A percentile compares a stretch with the other conserved stretches of the same genome.
Evolutionary conservation across 345 rosid species (phyloP).

Genomic region (Moricandia arvensis): DNA sequence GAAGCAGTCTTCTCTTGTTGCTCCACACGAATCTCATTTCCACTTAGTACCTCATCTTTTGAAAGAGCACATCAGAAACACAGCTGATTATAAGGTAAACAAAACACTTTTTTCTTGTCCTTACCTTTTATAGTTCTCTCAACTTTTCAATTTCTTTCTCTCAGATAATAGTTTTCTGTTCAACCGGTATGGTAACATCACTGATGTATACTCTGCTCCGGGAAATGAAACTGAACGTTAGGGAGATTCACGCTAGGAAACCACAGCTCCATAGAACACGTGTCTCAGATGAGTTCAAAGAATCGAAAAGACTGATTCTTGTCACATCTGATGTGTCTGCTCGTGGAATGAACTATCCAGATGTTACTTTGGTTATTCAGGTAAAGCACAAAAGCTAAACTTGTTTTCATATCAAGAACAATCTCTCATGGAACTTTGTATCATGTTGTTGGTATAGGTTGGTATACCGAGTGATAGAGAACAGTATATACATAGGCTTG

Average conservation of each 20-base stretch:
- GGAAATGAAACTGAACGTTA: conserved; percentile 78
- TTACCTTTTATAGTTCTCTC: background rate
- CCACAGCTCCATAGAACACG: conserved; percentile 78
- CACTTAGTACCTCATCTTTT: conserved; percentile 65
- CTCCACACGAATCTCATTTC: conserved; percentile 76
- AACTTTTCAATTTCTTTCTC: conserved; percentile 22
- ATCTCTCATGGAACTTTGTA: background rate
- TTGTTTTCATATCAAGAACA: background rate
- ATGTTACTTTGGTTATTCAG: conserved; percentile 95
- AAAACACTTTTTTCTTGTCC: background rate
- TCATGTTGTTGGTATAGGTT: conserved; percentile 46
- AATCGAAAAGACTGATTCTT: conserved; percentile 71
- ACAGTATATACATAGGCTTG: conserved; percentile 85
- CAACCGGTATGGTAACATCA: conserved; percentile 91
- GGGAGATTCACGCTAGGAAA: conserved; percentile 92
- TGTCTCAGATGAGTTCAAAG: conserved; percentile 79
- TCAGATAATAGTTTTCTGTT: conserved; percentile 88
- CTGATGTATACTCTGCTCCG: conserved; percentile 67
- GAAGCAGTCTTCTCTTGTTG: conserved; percentile 65
- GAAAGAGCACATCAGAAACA: conserved; percentile 58
- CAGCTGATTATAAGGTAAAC: conserved; percentile 72
- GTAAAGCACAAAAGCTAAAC: conserved; percentile 35
- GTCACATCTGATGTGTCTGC: conserved; percentile 93
- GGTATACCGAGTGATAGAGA: conserved; percentile 79
- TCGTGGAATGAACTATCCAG: conserved; percentile 93